Base-by-base conservation (phyloP, 2,329 filamentous ascomycete genomes). In the Colletotrichum costaricense region DNA sequence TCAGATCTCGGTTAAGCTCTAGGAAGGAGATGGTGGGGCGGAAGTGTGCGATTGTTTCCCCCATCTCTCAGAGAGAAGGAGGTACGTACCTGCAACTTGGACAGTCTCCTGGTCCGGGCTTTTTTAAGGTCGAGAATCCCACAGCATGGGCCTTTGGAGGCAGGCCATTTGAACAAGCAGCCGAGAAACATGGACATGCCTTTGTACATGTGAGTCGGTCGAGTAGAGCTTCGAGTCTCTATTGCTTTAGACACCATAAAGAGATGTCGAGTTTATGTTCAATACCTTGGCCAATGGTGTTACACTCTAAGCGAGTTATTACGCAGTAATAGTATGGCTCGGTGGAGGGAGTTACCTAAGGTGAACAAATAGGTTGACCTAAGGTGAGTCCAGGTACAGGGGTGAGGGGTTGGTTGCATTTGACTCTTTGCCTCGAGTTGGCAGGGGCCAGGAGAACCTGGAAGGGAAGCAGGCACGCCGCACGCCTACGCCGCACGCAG, bases 1-100 rank as follows among this genome's bases (percentile, higher is more conserved):
- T 56, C 19, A 60, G 59, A 22, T 35, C 24, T 72, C 52, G 69
- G 38, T 59, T 59, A 69, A 69, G 54, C 58, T 63, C 30, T 42
- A 30, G 54, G 59, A 63, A 54, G 46, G n/a, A 65, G 59, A 60
- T n/a, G 52, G 58, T 62, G 66, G 70, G 59, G 35, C 24, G 38
- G 38, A 14, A 22, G 24, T 70, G 60, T 60, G 65, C 66, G 65
- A 38, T 67, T 63, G 8, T 24, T 42, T 14, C 38, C 22, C 38
- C 38, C 38, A 38, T 26, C 16, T 22, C 26, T 4, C 16, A 63
- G 12, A 28, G 19, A 14, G 16, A n/a, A 64, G 22, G 19, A 49
- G 19, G 42, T 49, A 49, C 35, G 33, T 56, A 19, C 26, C 49
- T n/a, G n/a, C 28, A 30, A 64, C 49, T 56, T 64, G 49, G 49